Evolutionary conservation across 257 asterid species (phyloP), one percentile per base, ranked within the genome.

Genomic region (Cynanchum wilfordii): DNA sequence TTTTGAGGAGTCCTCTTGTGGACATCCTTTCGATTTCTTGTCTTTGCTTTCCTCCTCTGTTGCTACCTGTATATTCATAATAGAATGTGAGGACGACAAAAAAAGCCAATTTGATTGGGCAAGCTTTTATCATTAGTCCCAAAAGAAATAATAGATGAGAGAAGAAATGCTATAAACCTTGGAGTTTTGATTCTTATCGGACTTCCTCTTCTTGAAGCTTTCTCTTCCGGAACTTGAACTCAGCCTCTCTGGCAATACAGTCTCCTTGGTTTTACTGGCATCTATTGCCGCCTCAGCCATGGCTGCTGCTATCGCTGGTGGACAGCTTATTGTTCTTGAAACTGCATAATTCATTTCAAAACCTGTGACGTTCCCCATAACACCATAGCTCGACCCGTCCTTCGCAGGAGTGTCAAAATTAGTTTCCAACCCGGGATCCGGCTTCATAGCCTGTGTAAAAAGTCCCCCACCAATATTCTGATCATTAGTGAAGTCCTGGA

Each of bases 181-280:
- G 24, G 49, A 83, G 50, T 72, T 69, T 3, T 72, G 89, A 29
- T 74, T 70, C 77, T 77, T 82, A 15, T 86, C 88, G 1, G 90
- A 80, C 78, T 90, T 87, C 76, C 95, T 82, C 79, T 90, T 92
- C 87, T 79, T 90, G 76, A 70, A 81, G 69, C 85, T 84, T 58
- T 85, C 86, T 62, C 68, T 78, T 13, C 82, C 89, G 51, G 80
- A 40, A 47, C 74, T 75, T 56, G 83, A 70, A 74, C 81, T 69
- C 66, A 74, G 80, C 50, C 64, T 77, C 66, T 75, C 76, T 17
- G 78, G 63, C 68, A 36, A 3, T 38, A 71, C 78, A 24, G 69
- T 80, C 70, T 76, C 86, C 76, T 74, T 81, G 17, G 74, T 78
- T 27, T 75, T 78, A 27, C n/a, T 15, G 58, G 73, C 47, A 49